phyloP scores from a whole-genome alignment of 2,329 filamentous ascomycete species.

The Trichoderma sp. region DNA sequence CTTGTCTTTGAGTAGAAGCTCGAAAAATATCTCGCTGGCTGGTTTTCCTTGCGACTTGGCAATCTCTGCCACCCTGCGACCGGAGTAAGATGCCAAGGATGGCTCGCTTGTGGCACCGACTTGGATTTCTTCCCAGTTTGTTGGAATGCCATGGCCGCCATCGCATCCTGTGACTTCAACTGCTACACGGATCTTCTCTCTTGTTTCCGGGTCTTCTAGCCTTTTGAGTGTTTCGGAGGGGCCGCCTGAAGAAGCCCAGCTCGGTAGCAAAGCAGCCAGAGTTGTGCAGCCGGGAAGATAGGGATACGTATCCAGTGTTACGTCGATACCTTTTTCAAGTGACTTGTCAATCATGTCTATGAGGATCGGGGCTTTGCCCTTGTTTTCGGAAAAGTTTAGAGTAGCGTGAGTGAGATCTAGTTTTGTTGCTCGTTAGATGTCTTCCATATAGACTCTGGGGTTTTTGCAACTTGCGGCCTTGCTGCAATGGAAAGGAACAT shows the following conservation, averaged over 20 bases:
- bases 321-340: conserved; percentile 31
- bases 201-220: conserved; percentile 29
- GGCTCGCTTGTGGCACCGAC: conserved; percentile 31
- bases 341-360: conserved; percentile 33
- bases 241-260: conserved; percentile 35
- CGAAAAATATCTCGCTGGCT: conserved; percentile 33
- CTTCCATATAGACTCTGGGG: neutral
- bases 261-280: conserved; percentile 33
- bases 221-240: conserved; percentile 33
- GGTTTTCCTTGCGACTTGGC: conserved; percentile 27
- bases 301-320: conserved; percentile 35
- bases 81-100: conserved; percentile 31
- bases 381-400: conserved; percentile 36
- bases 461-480: neutral
- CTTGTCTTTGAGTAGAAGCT: conserved; percentile 33
- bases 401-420: conserved; percentile 35
- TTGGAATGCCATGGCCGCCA: conserved; percentile 36
- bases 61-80: conserved; percentile 32
- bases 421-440: conserved; percentile 1
- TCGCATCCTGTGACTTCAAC: conserved; percentile 35
- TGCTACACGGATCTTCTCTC: conserved; percentile 34
- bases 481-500: neutral
- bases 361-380: conserved; percentile 32
- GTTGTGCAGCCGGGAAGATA: conserved; percentile 36
- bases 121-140: conserved; percentile 37